A percentile compares a stretch with the other conserved stretches of the same genome.
Conservation (phyloP, 371 early-diverging fungal species). For the Haplosporangium sp. region DNA sequence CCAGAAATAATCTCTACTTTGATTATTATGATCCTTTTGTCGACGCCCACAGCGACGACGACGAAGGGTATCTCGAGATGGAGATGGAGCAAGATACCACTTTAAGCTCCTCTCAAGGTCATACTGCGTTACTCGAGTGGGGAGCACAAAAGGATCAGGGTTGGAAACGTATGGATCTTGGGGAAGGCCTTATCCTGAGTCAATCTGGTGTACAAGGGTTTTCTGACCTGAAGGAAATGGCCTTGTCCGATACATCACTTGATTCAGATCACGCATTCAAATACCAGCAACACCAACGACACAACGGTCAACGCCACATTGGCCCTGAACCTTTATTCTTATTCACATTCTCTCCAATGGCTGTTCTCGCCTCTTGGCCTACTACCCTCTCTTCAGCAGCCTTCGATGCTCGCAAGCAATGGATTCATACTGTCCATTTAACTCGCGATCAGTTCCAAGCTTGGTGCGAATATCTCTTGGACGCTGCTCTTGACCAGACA, state of each 20-base stretch:
- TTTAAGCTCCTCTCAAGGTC: neutral
- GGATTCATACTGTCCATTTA: conserved; percentile 24
- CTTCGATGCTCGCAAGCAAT: conserved; percentile 27
- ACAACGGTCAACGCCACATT: neutral
- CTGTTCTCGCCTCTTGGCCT: conserved; percentile 8
- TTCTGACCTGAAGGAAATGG: conserved; percentile 3
- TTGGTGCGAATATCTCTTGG: conserved; percentile 36
- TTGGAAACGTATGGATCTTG: conserved; percentile 21
- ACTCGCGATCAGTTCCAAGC: conserved; percentile 22
- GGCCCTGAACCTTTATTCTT: neutral
- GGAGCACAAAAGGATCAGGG: neutral
- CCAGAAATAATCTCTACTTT: neutral
- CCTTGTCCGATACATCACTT: neutral
- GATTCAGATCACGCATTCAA: neutral
- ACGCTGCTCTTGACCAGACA: conserved; percentile 15
- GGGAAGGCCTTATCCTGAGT: conserved; percentile 12
- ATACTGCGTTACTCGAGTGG: neutral
- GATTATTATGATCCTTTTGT: conserved; percentile 1
- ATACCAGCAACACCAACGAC: no score
- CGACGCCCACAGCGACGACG: conserved; percentile 20
- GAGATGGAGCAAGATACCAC: conserved; percentile 22
- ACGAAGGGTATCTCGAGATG: conserved; percentile 24
- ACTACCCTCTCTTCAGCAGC: conserved; percentile 4
- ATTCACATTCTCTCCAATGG: conserved; percentile 7
- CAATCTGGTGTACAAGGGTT: conserved; percentile 3